Evolutionary conservation across 306 rosid species (phyloP).

Genomic region (Notholithocarpus densiflorus): DNA sequence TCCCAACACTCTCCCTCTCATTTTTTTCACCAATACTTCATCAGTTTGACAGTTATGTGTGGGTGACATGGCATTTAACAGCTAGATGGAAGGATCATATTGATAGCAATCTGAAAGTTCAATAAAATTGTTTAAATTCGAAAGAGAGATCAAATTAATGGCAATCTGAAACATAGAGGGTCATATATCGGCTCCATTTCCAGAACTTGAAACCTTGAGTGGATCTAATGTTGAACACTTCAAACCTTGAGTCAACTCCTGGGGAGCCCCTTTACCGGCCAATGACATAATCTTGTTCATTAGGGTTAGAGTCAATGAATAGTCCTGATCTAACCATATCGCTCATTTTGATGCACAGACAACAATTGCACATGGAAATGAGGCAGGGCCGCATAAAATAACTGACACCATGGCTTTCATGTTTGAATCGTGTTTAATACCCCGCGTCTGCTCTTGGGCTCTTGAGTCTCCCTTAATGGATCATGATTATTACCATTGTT

Average conservation of each 20-base stretch:
- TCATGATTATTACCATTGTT: constrained; percentile 84
- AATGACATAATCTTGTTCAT: background rate
- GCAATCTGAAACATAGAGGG: too few species aligned
- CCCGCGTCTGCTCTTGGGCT: constrained; percentile 71
- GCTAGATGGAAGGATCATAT: too few species aligned
- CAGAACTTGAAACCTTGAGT: background rate
- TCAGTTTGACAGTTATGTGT: too few species aligned
- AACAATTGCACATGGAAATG: constrained; percentile 59
- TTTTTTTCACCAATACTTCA: too few species aligned
- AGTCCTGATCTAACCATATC: background rate
- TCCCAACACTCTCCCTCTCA: too few species aligned
- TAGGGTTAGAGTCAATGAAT: too few species aligned
- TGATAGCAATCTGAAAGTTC: too few species aligned
- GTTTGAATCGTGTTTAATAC: constrained; percentile 88
- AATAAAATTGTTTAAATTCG: too few species aligned
- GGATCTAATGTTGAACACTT: background rate
- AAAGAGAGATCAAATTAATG: background rate
- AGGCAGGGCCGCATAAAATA: constrained; percentile 66
- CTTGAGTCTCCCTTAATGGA: constrained; percentile 75
- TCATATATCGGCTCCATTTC: too few species aligned
- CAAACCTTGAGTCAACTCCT: background rate
- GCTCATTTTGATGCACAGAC: constrained; percentile 38
- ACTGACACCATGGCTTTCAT: constrained; percentile 81
- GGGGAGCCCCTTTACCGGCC: background rate
- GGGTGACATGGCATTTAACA: too few species aligned